Base-by-base conservation (phyloP, 176 grass and related monocot genomes). In the Echinochloa phyllopogon region DNA sequence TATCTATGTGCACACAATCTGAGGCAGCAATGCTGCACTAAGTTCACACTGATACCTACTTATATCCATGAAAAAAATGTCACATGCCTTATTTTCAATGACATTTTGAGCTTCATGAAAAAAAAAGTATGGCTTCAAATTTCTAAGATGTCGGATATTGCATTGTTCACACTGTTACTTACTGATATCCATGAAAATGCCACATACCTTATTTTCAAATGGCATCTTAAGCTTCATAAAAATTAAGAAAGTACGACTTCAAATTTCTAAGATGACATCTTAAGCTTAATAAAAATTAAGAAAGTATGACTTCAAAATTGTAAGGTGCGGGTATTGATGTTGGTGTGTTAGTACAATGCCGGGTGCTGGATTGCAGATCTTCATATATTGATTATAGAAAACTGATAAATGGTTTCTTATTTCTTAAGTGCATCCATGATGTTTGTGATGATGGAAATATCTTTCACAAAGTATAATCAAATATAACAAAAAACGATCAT, bases 401-500 rank as follows among this genome's bases (percentile, higher is more conserved):
- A 59, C 17, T 29, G 49, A 69, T 58, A 59, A 84, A 29, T 63
- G 6, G 0, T 53, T 45, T 8, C 21, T 41, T 68, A 25, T 67
- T 81, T 89, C 10, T 60, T 81, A 55, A 80, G 6, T 74, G 12
- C 50, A 69, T 37, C 13, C 4, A 49, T 53, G 4, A 49, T 79
- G 74, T 49, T 36, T 78, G 25, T 47, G 73, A 78, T 23, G 24
- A 40, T 42, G n/a, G 15, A 55, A 76, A 52, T 55, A 65, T 21
- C 15, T 25, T 71, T 47, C 68, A 57, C 5, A 20, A 2, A 2
- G 20, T n/a, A n/a, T n/a, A 70, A 69, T 41, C 20, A 41, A 69
- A 24, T 65, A 14, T 88, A 74, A 38, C 23, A 60, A 6, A n/a
- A 49, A 81, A 66, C 21, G 40, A 89, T 82, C 43, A 77, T 82